Conservation (phyloP, 352 stramenopile genomes). For the Thalassiosira sp. region DNA sequence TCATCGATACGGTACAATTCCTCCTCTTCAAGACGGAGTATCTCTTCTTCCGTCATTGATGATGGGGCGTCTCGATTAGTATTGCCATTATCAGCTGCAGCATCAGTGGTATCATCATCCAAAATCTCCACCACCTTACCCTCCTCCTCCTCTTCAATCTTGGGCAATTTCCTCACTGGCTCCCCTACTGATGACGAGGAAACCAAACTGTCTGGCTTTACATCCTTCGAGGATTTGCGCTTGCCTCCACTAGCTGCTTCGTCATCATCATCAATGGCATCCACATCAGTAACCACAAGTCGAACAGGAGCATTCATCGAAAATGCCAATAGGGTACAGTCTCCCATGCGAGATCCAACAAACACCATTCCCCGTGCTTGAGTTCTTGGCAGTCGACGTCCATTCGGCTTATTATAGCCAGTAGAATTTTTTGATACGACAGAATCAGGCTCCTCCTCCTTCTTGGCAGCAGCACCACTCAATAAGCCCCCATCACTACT, state of each 20-base stretch:
- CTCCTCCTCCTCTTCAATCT: conserved; percentile 5
- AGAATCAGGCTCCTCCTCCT: conserved; percentile 15
- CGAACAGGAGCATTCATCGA: conserved; percentile 45
- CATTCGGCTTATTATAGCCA: conserved; percentile 2
- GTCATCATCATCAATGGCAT: no score
- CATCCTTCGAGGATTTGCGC: no score
- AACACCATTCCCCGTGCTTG: conserved; percentile 67
- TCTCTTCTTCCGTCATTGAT: conserved; percentile 41
- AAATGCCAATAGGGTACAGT: conserved; percentile 76
- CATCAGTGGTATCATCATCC: conserved; percentile 18
- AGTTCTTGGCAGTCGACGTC: conserved; percentile 12
- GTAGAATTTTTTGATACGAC: conserved; percentile 15
- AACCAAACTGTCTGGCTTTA: conserved; percentile 20
- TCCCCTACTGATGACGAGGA: conserved; percentile 17
- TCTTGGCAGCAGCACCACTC: neutral
- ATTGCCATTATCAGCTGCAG: conserved; percentile 9
- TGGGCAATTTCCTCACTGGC: conserved; percentile 19
- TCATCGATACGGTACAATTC: conserved; percentile 63
- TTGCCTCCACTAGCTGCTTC: conserved; percentile 32
- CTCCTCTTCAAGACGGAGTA: conserved; percentile 71
- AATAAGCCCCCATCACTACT: neutral
- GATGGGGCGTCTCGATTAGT: conserved; percentile 1
- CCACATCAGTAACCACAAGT: conserved; percentile 32
- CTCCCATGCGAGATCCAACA: conserved; percentile 74
- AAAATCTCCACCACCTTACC: conserved; percentile 19